Conservation (phyloP, 1,284 basidiomycete genomes). For the Heterobasidion irregulare region DNA sequence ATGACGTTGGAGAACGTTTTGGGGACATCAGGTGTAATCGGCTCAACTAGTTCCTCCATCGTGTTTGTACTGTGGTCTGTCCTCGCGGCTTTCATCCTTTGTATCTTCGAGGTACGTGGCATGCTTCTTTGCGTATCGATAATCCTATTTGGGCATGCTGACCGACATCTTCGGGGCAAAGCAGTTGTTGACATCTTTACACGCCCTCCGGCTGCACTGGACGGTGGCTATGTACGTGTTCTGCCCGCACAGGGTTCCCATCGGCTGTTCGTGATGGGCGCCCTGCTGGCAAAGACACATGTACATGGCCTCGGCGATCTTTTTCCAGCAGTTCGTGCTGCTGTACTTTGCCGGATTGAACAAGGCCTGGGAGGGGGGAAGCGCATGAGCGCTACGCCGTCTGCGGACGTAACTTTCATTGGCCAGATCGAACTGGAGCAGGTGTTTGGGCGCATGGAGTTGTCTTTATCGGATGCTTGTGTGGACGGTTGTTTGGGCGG, state of each 20-base stretch:
- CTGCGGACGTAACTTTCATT: not conserved
- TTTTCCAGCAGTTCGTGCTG: slow-evolving; percentile 52
- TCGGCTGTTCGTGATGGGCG: not conserved
- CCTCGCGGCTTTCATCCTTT: slow-evolving; percentile 72
- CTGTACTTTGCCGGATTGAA: slow-evolving; percentile 47
- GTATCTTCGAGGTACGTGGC: slow-evolving; percentile 84
- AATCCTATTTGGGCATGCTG: not conserved
- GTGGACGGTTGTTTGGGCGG: no score
- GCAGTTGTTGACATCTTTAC: slow-evolving; percentile 92
- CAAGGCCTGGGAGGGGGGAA: slow-evolving; percentile 24
- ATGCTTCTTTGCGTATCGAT: slow-evolving; percentile 5
- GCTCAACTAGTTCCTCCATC: slow-evolving; percentile 53
- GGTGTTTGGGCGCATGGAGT: not conserved
- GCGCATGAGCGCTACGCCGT: not conserved
- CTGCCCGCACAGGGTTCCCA: not conserved
- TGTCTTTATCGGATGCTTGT: not conserved
- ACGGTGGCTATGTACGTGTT: slow-evolving; percentile 80
- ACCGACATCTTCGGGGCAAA: slow-evolving; percentile 19
- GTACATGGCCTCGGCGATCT: slow-evolving; percentile 5
- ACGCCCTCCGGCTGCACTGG: slow-evolving; percentile 96
- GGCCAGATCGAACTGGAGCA: not conserved
- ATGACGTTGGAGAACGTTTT: slow-evolving; percentile 73
- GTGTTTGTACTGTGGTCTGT: slow-evolving; percentile 78
- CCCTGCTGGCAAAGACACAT: not conserved
- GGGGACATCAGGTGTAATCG: slow-evolving; percentile 45